These are phyloP conservation scores for Penicillium goetzii DNA, from an alignment of 495 filamentous ascomycete species.

Conservation along the genomic window DNA sequence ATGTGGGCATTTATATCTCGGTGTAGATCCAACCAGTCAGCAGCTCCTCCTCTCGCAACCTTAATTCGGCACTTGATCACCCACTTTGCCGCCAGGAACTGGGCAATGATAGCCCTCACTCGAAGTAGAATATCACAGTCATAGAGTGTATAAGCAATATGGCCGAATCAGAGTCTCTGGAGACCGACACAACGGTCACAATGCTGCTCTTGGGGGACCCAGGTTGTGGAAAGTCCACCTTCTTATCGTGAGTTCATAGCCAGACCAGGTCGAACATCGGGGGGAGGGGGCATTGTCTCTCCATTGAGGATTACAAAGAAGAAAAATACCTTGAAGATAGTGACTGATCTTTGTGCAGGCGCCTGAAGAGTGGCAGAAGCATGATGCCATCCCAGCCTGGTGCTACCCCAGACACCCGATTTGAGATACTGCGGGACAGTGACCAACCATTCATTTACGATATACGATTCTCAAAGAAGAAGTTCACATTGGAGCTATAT, in stretches of 20 bases:
- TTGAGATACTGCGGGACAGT: constrained; percentile 63
- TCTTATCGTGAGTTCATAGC: constrained; percentile 72
- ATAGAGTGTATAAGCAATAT: constrained; percentile 8
- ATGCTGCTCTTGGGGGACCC: constrained; percentile 81
- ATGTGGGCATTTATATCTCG: constrained; percentile 12
- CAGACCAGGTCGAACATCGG: constrained; percentile 2
- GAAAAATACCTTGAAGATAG: neutral
- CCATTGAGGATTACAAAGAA: neutral
- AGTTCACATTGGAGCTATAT: constrained; percentile 75
- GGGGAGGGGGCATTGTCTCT: neutral
- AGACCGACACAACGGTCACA: constrained; percentile 53
- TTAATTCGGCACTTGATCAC: neutral
- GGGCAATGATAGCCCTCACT: neutral
- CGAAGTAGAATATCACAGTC: neutral
- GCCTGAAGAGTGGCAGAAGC: constrained; percentile 33
- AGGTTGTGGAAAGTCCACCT: constrained; percentile 83
- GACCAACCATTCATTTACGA: constrained; percentile 87
- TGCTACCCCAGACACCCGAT: constrained; percentile 9
- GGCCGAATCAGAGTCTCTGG: constrained; percentile 17
- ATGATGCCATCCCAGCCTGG: constrained; percentile 12
- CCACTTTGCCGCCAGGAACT: neutral
- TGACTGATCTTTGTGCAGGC: constrained; percentile 23
- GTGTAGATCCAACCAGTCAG: neutral
- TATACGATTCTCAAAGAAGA: constrained; percentile 65
- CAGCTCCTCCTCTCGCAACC: neutral